A percentile compares a stretch with the other conserved stretches of the same genome.
phyloP scores from a whole-genome alignment of 1,139 yeast species.

The Entelexis paramagnoliae region DNA sequence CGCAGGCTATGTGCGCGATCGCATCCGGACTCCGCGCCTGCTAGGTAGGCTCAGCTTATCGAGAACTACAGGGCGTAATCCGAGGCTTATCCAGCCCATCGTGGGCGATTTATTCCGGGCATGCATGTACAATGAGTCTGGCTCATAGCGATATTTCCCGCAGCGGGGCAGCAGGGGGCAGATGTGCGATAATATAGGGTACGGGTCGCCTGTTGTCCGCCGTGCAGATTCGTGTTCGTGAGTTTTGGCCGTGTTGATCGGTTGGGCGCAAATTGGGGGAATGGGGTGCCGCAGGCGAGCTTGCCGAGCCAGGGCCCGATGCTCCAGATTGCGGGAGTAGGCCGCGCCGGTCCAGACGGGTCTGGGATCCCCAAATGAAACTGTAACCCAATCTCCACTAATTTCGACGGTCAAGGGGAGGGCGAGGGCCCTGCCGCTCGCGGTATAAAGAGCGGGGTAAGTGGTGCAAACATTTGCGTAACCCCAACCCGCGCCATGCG shows the following conservation, averaged over 20 bases:
- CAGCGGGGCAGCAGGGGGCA: not conserved
- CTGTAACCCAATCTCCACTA: not conserved
- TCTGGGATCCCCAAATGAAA: not conserved
- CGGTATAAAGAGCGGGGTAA: constrained; percentile 5
- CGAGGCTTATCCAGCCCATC: not conserved
- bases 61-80: not conserved
- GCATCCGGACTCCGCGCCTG: not conserved
- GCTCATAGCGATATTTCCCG: not conserved
- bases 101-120: not conserved
- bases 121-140: not conserved
- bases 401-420: not conserved
- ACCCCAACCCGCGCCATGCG: not conserved
- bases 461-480: not conserved
- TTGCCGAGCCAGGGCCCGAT: no score
- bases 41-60: not conserved
- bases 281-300: not conserved
- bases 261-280: not conserved
- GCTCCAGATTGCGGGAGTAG: not conserved
- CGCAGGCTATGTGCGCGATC: not conserved
- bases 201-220: constrained; percentile 34
- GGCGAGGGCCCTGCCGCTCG: constrained; percentile 2
- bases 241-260: not conserved
- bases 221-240: not conserved
- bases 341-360: not conserved
- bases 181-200: constrained; percentile 4